Evolutionary conservation across 2,329 filamentous ascomycete species (phyloP), one percentile per base, ranked within the genome.

Genomic region (Fusarium sp.): DNA sequence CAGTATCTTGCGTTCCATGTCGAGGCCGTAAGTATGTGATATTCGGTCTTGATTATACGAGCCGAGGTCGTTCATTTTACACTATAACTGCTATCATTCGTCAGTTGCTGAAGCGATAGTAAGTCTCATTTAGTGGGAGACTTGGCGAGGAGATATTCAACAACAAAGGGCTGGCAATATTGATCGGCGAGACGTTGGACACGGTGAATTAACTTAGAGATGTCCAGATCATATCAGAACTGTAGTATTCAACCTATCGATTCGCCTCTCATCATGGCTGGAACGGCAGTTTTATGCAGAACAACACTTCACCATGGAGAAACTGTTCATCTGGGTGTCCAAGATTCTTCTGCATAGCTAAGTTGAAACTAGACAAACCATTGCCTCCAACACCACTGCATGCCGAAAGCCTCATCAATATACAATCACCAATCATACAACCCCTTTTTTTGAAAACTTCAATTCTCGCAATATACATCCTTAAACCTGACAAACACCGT

Each of bases 401-500:
- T 43, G 10, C 32, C n/a, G 18, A 29, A 53, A 53, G 24, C n/a
- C 24, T 43, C 15, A 11, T 53, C 18, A n/a, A 24, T 41, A 18
- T 29, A 29, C n/a, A n/a, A 15, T 53, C 38, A 53, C 34, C 49
- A 27, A 53, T 53, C 49, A 43, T 53, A 53, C 49, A 53, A 53
- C 24, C 34, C 49, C 32, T n/a, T 18, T 41, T 44, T 44, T 49
- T 49, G 18, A 61, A 55, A 48, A 20, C 59, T 49, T 55, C 45
- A 65, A 64, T 67, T 51, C 55, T 46, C 55, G 57, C 55, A 55
- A 58, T 51, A 56, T 65, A 55, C 62, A 67, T 54, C 55, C 62
- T 18, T 57, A 54, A 70, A 70, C 69, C 65, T 72, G 48, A 69
- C 69, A 58, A 74, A 75, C 71, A 74, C 73, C 70, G 65, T 73